Base-by-base conservation (phyloP, 2,329 filamentous ascomycete genomes). In the Nigrograna mackinnonii region DNA sequence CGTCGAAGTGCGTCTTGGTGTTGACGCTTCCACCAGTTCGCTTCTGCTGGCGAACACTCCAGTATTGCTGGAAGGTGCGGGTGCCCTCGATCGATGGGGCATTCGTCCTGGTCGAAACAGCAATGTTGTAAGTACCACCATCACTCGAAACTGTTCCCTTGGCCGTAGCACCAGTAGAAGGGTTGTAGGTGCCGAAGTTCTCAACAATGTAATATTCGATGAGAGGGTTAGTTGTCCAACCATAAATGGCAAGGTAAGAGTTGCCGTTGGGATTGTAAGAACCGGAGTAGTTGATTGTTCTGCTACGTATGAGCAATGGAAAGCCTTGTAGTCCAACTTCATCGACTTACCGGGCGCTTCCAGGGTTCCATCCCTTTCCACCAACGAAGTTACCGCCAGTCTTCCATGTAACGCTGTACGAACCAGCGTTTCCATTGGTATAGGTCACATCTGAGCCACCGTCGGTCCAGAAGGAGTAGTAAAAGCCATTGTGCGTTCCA, bases 381-480 rank as follows among this genome's bases (percentile, higher is more conserved):
- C 70, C 77, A 22, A 81, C 78, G 34, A 80, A 76, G 68, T 82
- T 79, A 22, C 77, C 78, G 51, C 72, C 75, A 22, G 64, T 69
- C 37, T 66, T 64, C 79, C 79, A 83, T 4, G 39, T 66, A 5
- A 78, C 67, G 47, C 68, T 74, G 70, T 79, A 80, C 46, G 64
- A 60, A 18, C 80, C 79, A 16, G 63, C 74, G 4, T 64, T 60
- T 16, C 72, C 75, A 63, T 82, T 83, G 57, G 74, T 79, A 69
- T 83, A 84, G 28, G 68, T 76, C 6, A 78, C 76, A 31, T 66
- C 58, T 26, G 68, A 72, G n/a, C 64, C 69, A 21, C 76, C 75
- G 45, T 83, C 79, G 41, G 75, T 80, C 79, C 79, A 84, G 70
- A 74, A 83, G 6, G 77, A 80, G 65, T 79, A 84, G 70, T 77